Base-by-base conservation (phyloP, 306 rosid species). In the Alnus glutinosa region DNA sequence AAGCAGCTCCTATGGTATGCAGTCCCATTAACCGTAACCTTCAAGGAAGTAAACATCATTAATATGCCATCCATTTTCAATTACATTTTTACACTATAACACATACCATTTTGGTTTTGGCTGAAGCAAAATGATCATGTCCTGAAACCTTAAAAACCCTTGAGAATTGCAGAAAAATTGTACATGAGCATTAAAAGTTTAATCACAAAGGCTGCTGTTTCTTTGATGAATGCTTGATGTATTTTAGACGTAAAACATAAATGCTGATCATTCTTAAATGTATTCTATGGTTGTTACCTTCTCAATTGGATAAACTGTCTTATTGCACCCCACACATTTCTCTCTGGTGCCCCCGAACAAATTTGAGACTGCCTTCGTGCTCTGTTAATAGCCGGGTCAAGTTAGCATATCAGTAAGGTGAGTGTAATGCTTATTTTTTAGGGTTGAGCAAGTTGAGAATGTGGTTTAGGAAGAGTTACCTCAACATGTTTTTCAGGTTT, bases 251-350 rank as follows among this genome's bases (percentile, higher is more conserved):
- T 28, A 59, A 23, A 9, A 9, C 0, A 28, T 59, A 49, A 28
- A 59, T 28, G 66, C 66, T 28, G 2, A 59, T 59, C 66, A 59
- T 59, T 28, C 37, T 69, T 49, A 7, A 71, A 52, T 51, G 7
- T 51, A 72, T 32, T 10, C 37, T 30, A 37, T 46, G 67, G 28
- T 73, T 74, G 19, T 58, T 90, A 90, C 98, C 97, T 84, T 92
- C 84, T 94, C 97, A 8, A 81, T 87, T 9, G 91, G 97, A 81
- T 94, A 94, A 18, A 88, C 97, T 0, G 91, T 92, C 89, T 92
- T 90, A 46, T 76, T 77, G 87, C 97, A 92, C 59, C 88, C 80
- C 74, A 84, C 79, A 79, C 98, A 94, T 85, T 88, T 92, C 49
- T 92, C 97, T 87, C 69, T 85, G 71, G 95, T 93, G 50, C 98